phyloP scores from a whole-genome alignment of 768 basidiomycete species.

The Russula vinacea region DNA sequence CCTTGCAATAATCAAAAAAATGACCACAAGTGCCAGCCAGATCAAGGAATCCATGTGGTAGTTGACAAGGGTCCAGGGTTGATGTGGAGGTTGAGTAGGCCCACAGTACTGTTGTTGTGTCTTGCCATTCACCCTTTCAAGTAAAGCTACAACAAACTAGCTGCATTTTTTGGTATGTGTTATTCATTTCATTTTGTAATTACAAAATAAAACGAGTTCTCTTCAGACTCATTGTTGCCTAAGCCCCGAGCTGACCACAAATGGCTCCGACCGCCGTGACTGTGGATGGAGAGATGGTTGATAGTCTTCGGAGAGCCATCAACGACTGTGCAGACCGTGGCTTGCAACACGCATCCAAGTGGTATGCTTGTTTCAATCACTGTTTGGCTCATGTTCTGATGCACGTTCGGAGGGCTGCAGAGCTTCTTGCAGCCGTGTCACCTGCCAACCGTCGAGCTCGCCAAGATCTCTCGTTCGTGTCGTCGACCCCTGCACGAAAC shows the following conservation, averaged over 20 bases:
- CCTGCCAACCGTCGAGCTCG: conserved; percentile 43
- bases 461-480: conserved; percentile 44
- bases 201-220: no score
- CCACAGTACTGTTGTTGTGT: no score
- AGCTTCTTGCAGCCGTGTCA: conserved; percentile 63
- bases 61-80: not conserved
- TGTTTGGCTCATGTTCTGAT: conserved; percentile 2
- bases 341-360: conserved; percentile 68
- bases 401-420: conserved; percentile 59
- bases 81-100: not conserved
- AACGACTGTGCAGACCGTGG: conserved; percentile 75
- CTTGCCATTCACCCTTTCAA: no score
- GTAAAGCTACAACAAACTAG: no score
- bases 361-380: conserved; percentile 44
- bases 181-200: no score
- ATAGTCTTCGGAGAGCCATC: conserved; percentile 57
- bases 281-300: conserved; percentile 52
- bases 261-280: conserved; percentile 18
- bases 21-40: conserved; percentile 1
- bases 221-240: no score
- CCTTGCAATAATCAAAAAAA: conserved; percentile 23
- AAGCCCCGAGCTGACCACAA: not conserved
- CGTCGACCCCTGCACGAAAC: conserved; percentile 55
- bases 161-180: no score
- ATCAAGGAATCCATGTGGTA: conserved; percentile 1